These are phyloP conservation scores for Clavispora vitiphila DNA, from an alignment of 805 yeast species.

Conservation along the genomic window DNA sequence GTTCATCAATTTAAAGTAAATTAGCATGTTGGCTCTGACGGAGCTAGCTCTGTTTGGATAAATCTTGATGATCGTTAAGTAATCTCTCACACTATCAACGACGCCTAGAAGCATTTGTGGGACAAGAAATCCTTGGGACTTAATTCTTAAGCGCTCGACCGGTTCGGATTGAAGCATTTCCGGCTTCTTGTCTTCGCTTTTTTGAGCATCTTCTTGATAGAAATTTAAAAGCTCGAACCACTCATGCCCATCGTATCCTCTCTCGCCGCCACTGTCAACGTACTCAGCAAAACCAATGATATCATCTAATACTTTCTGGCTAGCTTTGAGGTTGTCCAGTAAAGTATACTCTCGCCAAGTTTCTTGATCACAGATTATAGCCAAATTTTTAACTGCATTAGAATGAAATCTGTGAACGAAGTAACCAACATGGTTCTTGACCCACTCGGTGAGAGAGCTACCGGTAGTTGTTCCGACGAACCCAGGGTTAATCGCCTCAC, in stretches of 20 bases:
- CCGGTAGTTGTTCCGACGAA: constrained; percentile 49
- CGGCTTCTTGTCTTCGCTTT: not conserved
- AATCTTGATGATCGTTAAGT: constrained; percentile 51
- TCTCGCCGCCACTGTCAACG: constrained; percentile 15
- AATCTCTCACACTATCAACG: constrained; percentile 38
- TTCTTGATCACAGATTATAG: constrained; percentile 56
- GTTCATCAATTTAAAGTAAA: constrained; percentile 43
- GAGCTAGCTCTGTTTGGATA: constrained; percentile 43
- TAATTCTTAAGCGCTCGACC: constrained; percentile 10
- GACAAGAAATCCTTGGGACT: constrained; percentile 21
- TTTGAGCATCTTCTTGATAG: constrained; percentile 7
- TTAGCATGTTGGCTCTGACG: constrained; percentile 44
- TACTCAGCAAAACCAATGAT: constrained; percentile 21
- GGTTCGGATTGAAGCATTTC: not conserved
- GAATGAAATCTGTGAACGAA: constrained; percentile 55
- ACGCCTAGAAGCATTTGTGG: constrained; percentile 24
- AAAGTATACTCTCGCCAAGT: constrained; percentile 76
- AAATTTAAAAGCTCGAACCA: constrained; percentile 28
- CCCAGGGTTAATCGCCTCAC: constrained; percentile 76
- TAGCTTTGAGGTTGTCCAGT: constrained; percentile 25
- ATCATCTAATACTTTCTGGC: constrained; percentile 24
- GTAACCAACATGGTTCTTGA: constrained; percentile 60
- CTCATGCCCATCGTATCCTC: constrained; percentile 21
- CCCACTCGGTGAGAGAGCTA: constrained; percentile 52
- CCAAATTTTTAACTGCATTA: constrained; percentile 42